phyloP scores from a whole-genome alignment of 2,329 filamentous ascomycete genomes.

The Clonostachys sp. region DNA sequence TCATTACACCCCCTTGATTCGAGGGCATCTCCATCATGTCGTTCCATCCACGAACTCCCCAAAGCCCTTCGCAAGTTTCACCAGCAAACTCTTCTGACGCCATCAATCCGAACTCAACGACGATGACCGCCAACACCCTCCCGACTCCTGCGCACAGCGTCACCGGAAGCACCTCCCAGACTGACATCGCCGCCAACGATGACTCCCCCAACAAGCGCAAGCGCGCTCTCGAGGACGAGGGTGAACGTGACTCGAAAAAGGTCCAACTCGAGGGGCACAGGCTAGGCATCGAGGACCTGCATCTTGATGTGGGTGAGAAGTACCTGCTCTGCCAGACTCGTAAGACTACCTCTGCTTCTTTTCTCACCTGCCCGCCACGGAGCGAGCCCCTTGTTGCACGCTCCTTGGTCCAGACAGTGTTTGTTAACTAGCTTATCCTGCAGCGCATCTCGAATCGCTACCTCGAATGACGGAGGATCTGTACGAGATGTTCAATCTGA shows the following conservation, averaged over 20 bases:
- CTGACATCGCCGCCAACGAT: slow-evolving; percentile 42
- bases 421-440: slow-evolving; percentile 37
- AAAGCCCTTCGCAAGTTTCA: slow-evolving; percentile 61
- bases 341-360: slow-evolving; percentile 52
- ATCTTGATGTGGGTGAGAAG: slow-evolving; percentile 62
- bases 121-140: slow-evolving; percentile 39
- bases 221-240: slow-evolving; percentile 50
- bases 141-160: slow-evolving; percentile 61
- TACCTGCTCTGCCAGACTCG: slow-evolving; percentile 63
- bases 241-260: slow-evolving; percentile 51
- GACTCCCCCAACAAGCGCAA: slow-evolving; percentile 58
- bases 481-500: slow-evolving; percentile 53
- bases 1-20: slow-evolving; percentile 1
- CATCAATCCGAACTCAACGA: slow-evolving; percentile 35
- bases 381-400: slow-evolving; percentile 8
- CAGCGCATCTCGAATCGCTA: slow-evolving; percentile 43
- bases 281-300: slow-evolving; percentile 59
- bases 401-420: slow-evolving; percentile 15
- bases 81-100: slow-evolving; percentile 48
- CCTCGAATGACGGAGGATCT: slow-evolving; percentile 51
- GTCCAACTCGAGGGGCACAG: slow-evolving; percentile 56
- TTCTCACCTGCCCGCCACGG: slow-evolving; percentile 11
- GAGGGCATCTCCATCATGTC: slow-evolving; percentile 41
- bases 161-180: slow-evolving; percentile 45
- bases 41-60: slow-evolving; percentile 63